Percentiles rank a stretch among this genome's conserved stretches.
These are phyloP conservation scores for Vinca minor DNA, from an alignment of 257 asterid genomes.

Conservation along the genomic window DNA sequence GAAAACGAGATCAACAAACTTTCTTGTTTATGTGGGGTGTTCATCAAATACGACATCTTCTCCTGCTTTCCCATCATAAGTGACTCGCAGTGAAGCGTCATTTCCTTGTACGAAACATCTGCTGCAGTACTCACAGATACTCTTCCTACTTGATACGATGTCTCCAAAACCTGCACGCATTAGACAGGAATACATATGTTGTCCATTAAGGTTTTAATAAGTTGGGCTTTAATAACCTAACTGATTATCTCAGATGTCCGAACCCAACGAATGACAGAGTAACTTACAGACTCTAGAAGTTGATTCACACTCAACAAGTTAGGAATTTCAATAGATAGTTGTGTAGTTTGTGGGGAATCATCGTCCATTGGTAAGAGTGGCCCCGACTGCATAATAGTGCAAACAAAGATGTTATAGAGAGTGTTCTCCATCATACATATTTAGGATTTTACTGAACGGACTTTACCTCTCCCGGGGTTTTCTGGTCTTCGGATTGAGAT, in stretches of 20 bases:
- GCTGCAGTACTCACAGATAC: slow-evolving; percentile 20
- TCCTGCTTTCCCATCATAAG: slow-evolving; percentile 70
- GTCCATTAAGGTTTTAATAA: too few relatives aligned
- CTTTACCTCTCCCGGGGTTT: slow-evolving; percentile 34
- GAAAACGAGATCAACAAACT: slow-evolving; percentile 42
- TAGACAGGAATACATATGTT: background rate
- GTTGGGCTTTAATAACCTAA: too few relatives aligned
- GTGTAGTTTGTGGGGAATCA: slow-evolving; percentile 34
- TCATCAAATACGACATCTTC: slow-evolving; percentile 63
- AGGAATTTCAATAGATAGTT: slow-evolving; percentile 44
- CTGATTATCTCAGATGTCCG: too few relatives aligned
- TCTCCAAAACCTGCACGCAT: slow-evolving; percentile 44
- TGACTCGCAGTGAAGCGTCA: slow-evolving; percentile 62
- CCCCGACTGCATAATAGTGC: slow-evolving; percentile 40
- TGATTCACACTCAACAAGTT: slow-evolving; percentile 74
- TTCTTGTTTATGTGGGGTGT: slow-evolving; percentile 35
- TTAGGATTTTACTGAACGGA: slow-evolving; percentile 21
- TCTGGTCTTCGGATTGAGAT: slow-evolving; percentile 25
- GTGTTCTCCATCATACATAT: slow-evolving; percentile 1
- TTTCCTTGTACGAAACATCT: slow-evolving; percentile 22
- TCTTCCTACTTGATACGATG: slow-evolving; percentile 23
- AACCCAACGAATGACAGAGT: background rate
- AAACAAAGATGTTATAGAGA: slow-evolving; percentile 16
- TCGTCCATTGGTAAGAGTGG: slow-evolving; percentile 24
- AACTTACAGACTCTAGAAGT: slow-evolving; percentile 89